These are phyloP conservation scores for Thielaviopsis ethacetica DNA, from an alignment of 2,329 filamentous ascomycete genomes.

Conservation along the genomic window DNA sequence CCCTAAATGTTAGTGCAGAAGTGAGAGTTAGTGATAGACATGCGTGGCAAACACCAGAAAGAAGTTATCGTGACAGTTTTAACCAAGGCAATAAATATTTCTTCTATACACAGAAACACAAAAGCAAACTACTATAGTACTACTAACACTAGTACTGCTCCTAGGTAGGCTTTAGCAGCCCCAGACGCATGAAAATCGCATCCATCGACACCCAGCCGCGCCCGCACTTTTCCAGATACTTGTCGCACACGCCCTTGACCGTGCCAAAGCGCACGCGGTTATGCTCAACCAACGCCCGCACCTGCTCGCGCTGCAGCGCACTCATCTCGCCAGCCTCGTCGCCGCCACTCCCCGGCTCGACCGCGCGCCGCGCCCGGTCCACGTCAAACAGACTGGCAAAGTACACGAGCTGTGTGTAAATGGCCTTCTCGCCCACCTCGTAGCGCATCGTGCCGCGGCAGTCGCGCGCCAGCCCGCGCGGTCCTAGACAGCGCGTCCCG, in stretches of 20 bases:
- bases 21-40: too few relatives aligned
- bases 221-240: slow-evolving; percentile 77
- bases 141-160: too few relatives aligned
- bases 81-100: not conserved
- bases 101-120: not conserved
- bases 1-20: too few relatives aligned
- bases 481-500: slow-evolving; percentile 75
- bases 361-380: slow-evolving; percentile 52
- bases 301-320: slow-evolving; percentile 42
- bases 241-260: slow-evolving; percentile 60
- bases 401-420: slow-evolving; percentile 93
- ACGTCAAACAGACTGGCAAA: slow-evolving; percentile 75
- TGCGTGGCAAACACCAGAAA: too few relatives aligned
- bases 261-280: slow-evolving; percentile 68
- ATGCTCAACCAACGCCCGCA: slow-evolving; percentile 60
- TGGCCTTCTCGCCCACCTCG: slow-evolving; percentile 70
- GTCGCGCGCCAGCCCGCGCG: slow-evolving; percentile 66
- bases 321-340: slow-evolving; percentile 20
- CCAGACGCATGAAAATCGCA: slow-evolving; percentile 57
- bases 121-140: too few relatives aligned
- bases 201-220: slow-evolving; percentile 92
- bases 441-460: slow-evolving; percentile 81
- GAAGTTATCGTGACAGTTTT: too few relatives aligned
- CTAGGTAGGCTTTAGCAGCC: slow-evolving; percentile 23
- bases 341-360: slow-evolving; percentile 19